A percentile compares a stretch with the other conserved stretches of the same genome.
phyloP scores from a whole-genome alignment of 257 asterid genomes.

The Voacanga thouarsii region DNA sequence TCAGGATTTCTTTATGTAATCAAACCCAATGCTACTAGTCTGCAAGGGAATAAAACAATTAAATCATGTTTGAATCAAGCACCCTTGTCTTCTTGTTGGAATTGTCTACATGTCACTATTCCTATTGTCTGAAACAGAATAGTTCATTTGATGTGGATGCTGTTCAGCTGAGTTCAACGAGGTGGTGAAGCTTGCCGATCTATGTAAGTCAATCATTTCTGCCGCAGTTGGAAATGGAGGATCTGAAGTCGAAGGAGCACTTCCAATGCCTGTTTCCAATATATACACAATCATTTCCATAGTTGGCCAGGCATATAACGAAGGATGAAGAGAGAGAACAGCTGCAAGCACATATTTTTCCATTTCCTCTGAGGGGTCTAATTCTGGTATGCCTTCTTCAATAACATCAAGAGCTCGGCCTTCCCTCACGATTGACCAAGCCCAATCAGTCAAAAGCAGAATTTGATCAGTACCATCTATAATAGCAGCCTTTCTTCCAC shows the following conservation, averaged over 20 bases:
- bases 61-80: background rate
- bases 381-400: constrained; percentile 8
- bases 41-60: background rate
- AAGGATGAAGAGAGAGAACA: constrained; percentile 17
- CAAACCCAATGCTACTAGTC: too few species aligned
- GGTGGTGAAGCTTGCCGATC: background rate
- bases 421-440: constrained; percentile 23
- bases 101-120: background rate
- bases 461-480: background rate
- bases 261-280: constrained; percentile 2
- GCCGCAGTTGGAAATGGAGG: background rate
- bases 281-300: constrained; percentile 21
- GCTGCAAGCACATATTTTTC: constrained; percentile 21
- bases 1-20: too few species aligned
- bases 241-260: background rate
- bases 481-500: constrained; percentile 22
- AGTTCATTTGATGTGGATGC: background rate
- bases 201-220: background rate
- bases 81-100: background rate
- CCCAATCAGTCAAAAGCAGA: constrained; percentile 16
- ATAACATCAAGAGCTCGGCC: constrained; percentile 13
- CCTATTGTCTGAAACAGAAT: background rate
- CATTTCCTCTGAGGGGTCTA: constrained; percentile 17
- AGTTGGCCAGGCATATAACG: constrained; percentile 18
- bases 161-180: background rate